Percentiles rank a stretch among this genome's conserved stretches.
These are phyloP conservation scores for Cicer yamashitae DNA, from an alignment of 306 rosid genomes.

Conservation along the genomic window DNA sequence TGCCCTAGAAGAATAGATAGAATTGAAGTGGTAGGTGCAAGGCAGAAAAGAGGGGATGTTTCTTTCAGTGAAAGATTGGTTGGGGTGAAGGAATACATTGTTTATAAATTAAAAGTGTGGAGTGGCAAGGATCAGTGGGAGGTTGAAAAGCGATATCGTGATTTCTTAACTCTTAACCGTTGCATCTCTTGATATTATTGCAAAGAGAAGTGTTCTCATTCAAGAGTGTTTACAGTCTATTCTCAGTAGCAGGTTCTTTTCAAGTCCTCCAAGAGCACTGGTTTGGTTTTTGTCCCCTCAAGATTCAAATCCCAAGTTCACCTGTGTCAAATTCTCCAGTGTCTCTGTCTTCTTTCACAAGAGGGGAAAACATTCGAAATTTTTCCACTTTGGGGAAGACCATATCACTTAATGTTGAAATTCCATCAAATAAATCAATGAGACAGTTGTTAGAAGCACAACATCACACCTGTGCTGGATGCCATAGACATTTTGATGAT, in stretches of 20 bases:
- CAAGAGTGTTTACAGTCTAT: slow-evolving; percentile 87
- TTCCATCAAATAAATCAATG: slow-evolving; percentile 72
- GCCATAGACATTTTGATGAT: slow-evolving; percentile 88
- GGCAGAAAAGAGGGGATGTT: slow-evolving; percentile 94
- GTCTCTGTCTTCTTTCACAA: slow-evolving; percentile 50
- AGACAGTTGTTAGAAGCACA: slow-evolving; percentile 92
- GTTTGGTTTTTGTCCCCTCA: slow-evolving; percentile 85
- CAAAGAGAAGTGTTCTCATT: slow-evolving; percentile 87
- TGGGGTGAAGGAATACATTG: slow-evolving; percentile 96
- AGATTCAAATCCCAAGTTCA: slow-evolving; percentile 68
- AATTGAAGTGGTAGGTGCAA: slow-evolving; percentile 94
- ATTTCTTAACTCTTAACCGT: slow-evolving; percentile 75
- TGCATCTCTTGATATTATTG: slow-evolving; percentile 87
- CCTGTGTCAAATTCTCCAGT: slow-evolving; percentile 49
- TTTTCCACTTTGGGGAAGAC: slow-evolving; percentile 79
- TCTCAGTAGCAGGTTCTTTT: slow-evolving; percentile 61
- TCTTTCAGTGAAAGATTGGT: slow-evolving; percentile 96
- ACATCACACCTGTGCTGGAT: slow-evolving; percentile 89
- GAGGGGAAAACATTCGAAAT: slow-evolving; percentile 48
- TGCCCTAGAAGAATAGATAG: slow-evolving; percentile 69
- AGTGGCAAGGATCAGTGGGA: slow-evolving; percentile 90
- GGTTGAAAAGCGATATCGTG: slow-evolving; percentile 92
- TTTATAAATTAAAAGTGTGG: slow-evolving; percentile 80
- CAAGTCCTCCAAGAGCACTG: slow-evolving; percentile 70
- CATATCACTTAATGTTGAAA: slow-evolving; percentile 88